Base-by-base conservation (phyloP, 169 alveolate genomes). In the Cryptosporidium sp. region DNA sequence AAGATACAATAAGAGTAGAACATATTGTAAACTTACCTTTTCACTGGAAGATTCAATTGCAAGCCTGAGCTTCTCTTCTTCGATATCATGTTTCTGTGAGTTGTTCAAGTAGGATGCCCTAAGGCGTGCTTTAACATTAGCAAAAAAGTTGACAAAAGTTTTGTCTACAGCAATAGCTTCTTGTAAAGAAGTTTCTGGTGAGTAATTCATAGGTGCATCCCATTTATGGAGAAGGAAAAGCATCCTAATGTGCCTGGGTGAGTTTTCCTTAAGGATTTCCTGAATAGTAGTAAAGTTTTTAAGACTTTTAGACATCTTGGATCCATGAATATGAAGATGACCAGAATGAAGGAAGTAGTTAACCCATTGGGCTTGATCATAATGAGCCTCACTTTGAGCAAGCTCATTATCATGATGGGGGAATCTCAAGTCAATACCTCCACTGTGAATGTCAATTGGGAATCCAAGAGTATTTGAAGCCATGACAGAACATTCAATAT, bases 331-430 rank as follows among this genome's bases (percentile, higher is more conserved):
- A 87, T 98, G 98, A 71, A 98, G 94, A 94, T 98, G 99, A 1
- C 99, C 99, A 18, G 98, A 95, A 92, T 98, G 99, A 26, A 98
- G 85, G 91, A 98, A 98, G 93, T 98, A 98, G 92, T 98, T 98
- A 33, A 98, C 98, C 91, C 95, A 91, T 51, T 94, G 93, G n/a
- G 93, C 75, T 65, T 94, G 93, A 70, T 97, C 98, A 91, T 94
- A 95, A 92, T 94, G 97, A 10, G 99, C 99, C 91, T 98, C 99
- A 86, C 98, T 94, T 94, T 98, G 99, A 26, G 99, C 99, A 21
- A 98, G 94, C 91, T 98, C 99, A 87, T 98, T 98, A 87, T 98
- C 99, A 93, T 98, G 99, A 91, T 98, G 99, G 21, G 99, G 99
- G 93, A 98, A 98, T 86, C 97, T 95, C 60, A 98, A 94, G 94